phyloP scores from a whole-genome alignment of 202 grass and related monocot genomes.

The Setaria italica region DNA sequence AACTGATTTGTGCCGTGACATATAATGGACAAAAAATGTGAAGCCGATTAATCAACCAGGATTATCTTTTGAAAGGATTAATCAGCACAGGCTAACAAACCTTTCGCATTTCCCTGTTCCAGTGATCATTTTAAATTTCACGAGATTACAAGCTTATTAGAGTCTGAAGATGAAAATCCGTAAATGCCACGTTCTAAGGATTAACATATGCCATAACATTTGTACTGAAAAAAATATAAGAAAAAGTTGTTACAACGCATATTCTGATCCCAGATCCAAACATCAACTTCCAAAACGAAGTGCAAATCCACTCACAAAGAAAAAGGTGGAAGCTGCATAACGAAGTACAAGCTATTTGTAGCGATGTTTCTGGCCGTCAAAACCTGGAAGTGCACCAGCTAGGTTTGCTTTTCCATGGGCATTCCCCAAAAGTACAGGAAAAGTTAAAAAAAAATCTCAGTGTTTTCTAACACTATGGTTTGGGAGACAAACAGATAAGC shows the following conservation, averaged over 20 bases:
- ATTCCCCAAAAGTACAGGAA: neutral
- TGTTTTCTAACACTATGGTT: conserved; percentile 24
- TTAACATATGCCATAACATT: neutral
- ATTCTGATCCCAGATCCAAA: neutral
- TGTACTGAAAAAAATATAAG: neutral
- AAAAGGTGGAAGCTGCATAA: neutral
- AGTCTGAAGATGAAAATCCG: neutral
- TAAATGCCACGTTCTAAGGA: neutral
- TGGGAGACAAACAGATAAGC: neutral
- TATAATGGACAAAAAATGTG: neutral
- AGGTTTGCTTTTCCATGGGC: neutral
- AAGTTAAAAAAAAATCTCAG: neutral
- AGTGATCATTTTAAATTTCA: neutral
- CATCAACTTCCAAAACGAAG: neutral
- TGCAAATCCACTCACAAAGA: neutral
- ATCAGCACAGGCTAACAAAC: no score
- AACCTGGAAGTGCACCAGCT: conserved; percentile 14
- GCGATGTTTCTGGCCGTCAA: neutral
- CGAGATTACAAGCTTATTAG: neutral
- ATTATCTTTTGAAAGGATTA: neutral
- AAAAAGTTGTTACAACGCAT: neutral
- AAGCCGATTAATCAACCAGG: neutral
- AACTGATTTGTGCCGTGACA: neutral
- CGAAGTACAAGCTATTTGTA: neutral
- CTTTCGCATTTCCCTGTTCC: neutral